Evolutionary conservation across 345 rosid genomes (phyloP).

Genomic region (Leavenworthia alabamica): DNA sequence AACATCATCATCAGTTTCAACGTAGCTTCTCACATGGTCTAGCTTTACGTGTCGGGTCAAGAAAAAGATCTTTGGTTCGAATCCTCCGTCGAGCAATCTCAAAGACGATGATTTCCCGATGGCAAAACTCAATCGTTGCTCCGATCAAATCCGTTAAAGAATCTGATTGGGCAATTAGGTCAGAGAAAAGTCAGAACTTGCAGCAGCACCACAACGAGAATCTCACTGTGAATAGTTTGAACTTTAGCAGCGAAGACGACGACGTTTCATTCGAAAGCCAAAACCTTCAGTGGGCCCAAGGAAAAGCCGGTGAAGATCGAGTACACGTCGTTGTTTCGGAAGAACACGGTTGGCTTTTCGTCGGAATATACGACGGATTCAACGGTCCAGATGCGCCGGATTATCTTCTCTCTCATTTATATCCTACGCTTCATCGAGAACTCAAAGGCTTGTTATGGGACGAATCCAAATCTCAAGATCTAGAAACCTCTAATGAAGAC

Average conservation of each 20-base stretch:
- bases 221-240: conserved; percentile 48
- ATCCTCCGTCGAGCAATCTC: conserved; percentile 66
- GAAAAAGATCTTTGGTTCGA: conserved; percentile 55
- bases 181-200: conserved; percentile 39
- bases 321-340: conserved; percentile 98
- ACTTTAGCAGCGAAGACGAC: conserved; percentile 61
- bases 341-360: conserved; percentile 90
- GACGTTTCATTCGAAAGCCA: conserved; percentile 63
- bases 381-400: conserved; percentile 99
- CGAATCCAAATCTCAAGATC: conserved; percentile 34
- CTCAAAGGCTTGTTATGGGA: conserved; percentile 90
- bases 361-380: conserved; percentile 96
- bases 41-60: conserved; percentile 38
- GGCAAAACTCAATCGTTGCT: conserved; percentile 73
- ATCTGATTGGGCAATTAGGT: conserved; percentile 62
- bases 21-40: conserved; percentile 80
- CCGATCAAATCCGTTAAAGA: conserved; percentile 64
- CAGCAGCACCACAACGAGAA: conserved; percentile 32
- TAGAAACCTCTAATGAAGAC: conserved; percentile 43
- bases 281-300: conserved; percentile 97
- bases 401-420: conserved; percentile 61
- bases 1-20: no score
- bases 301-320: conserved; percentile 98
- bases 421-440: conserved; percentile 65
- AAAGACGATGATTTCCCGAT: conserved; percentile 53